Evolutionary conservation across 371 early-diverging fungal genomes (phyloP).

Genomic region (Nematocida displodere): DNA sequence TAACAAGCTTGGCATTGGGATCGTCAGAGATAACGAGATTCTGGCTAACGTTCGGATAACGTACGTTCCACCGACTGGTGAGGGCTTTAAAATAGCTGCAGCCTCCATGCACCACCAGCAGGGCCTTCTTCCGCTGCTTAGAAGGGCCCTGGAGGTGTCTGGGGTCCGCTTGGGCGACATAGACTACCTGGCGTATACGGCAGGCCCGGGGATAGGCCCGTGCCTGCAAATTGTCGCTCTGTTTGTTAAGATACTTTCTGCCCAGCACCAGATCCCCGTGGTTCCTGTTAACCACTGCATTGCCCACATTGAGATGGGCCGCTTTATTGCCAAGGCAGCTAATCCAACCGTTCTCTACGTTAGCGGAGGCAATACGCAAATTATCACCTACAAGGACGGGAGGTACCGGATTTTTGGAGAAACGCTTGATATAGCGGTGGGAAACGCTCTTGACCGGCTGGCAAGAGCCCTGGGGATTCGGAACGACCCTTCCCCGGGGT

Average conservation of each 20-base stretch:
- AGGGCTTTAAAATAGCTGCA: slow-evolving; percentile 88
- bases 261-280: slow-evolving; percentile 82
- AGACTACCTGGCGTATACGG: slow-evolving; percentile 87
- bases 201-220: slow-evolving; percentile 98
- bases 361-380: slow-evolving; percentile 98
- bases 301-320: slow-evolving; percentile 98
- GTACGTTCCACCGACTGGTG: slow-evolving; percentile 88
- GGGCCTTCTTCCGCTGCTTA: slow-evolving; percentile 72
- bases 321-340: slow-evolving; percentile 84
- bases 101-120: slow-evolving; percentile 89
- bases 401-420: slow-evolving; percentile 95
- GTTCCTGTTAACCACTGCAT: slow-evolving; percentile 97
- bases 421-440: slow-evolving; percentile 95
- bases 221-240: slow-evolving; percentile 81
- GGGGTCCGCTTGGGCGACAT: slow-evolving; percentile 72
- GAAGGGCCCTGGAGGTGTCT: slow-evolving; percentile 74
- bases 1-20: slow-evolving; percentile 95
- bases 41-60: slow-evolving; percentile 85
- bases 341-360: slow-evolving; percentile 96
- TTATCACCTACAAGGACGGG: slow-evolving; percentile 83
- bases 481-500: slow-evolving; percentile 93
- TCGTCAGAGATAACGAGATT: slow-evolving; percentile 75
- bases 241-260: slow-evolving; percentile 83
- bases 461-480: slow-evolving; percentile 82
- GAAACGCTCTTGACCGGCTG: slow-evolving; percentile 94